Conservation (phyloP, 129 eudicot genomes). For the Flaveria bidentis region DNA sequence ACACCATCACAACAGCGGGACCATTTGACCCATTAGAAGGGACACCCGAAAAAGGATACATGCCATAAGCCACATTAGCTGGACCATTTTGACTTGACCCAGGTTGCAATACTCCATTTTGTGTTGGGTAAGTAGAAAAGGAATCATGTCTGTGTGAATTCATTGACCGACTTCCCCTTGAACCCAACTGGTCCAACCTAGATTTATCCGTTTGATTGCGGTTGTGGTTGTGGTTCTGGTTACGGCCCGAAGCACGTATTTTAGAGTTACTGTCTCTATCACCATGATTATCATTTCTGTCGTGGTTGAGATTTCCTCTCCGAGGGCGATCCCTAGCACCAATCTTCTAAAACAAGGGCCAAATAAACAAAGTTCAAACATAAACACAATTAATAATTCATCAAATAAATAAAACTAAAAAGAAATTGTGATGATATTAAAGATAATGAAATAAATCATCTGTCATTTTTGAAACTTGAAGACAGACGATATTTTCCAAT, state of each 20-base stretch:
- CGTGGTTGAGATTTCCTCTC: conserved; percentile 69
- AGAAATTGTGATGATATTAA: background rate
- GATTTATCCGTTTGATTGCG: conserved; percentile 73
- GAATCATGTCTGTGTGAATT: conserved; percentile 55
- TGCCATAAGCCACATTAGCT: conserved; percentile 51
- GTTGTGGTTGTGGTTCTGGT: conserved; percentile 57
- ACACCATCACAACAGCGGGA: conserved; percentile 67
- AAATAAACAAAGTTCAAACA: background rate
- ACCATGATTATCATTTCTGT: conserved; percentile 63
- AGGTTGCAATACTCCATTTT: conserved; percentile 57
- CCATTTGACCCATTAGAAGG: conserved; percentile 58
- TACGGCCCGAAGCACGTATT: conserved; percentile 61
- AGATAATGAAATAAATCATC: background rate
- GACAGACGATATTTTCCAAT: background rate
- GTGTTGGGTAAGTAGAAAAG: conserved; percentile 60
- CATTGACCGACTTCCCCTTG: conserved; percentile 59
- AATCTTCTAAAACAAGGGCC: conserved; percentile 55
- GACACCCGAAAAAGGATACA: conserved; percentile 66
- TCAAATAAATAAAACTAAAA: background rate
- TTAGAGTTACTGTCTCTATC: conserved; percentile 69
- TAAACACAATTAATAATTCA: background rate
- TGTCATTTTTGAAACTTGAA: background rate
- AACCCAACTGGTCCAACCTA: conserved; percentile 52
- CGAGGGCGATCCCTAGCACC: conserved; percentile 65
- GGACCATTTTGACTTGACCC: conserved; percentile 62